phyloP scores from a whole-genome alignment of 208 protist genomes.

The Endotrypanum monterogeii region DNA sequence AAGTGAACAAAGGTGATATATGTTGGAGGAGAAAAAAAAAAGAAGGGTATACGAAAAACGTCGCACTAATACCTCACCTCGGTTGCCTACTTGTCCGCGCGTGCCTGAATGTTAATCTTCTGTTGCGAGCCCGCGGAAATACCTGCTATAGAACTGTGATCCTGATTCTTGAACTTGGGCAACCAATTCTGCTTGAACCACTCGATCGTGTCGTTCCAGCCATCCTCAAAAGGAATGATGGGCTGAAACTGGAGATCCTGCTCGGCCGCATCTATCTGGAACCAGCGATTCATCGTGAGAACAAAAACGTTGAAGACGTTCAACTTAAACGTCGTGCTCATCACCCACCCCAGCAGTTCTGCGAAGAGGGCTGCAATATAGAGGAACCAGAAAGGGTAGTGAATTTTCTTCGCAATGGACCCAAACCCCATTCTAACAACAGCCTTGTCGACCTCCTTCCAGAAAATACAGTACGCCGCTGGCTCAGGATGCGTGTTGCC shows the following conservation, averaged over 20 bases:
- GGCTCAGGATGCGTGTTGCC: slow-evolving; percentile 90
- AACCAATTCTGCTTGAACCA: slow-evolving; percentile 93
- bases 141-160: slow-evolving; percentile 67
- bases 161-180: slow-evolving; percentile 74
- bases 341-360: slow-evolving; percentile 73
- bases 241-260: slow-evolving; percentile 86
- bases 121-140: slow-evolving; percentile 78
- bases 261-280: slow-evolving; percentile 90
- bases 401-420: slow-evolving; percentile 77
- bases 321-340: slow-evolving; percentile 87
- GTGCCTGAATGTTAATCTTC: slow-evolving; percentile 91
- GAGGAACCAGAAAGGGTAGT: slow-evolving; percentile 92
- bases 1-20: neutral
- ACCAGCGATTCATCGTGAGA: slow-evolving; percentile 96
- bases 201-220: slow-evolving; percentile 87
- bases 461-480: slow-evolving; percentile 91
- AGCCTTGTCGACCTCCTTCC: slow-evolving; percentile 92
- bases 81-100: slow-evolving; percentile 17
- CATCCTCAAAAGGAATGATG: slow-evolving; percentile 87
- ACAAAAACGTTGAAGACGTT: slow-evolving; percentile 95
- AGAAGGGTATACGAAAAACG: neutral
- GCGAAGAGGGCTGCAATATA: slow-evolving; percentile 82
- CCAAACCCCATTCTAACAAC: slow-evolving; percentile 88
- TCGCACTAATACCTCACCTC: neutral
- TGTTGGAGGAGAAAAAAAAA: neutral